Evolutionary conservation across 225 moss, liverwort and hornwort genomes (phyloP), one percentile per base, ranked within the genome.

Genomic region (Marchantia paleacea): DNA sequence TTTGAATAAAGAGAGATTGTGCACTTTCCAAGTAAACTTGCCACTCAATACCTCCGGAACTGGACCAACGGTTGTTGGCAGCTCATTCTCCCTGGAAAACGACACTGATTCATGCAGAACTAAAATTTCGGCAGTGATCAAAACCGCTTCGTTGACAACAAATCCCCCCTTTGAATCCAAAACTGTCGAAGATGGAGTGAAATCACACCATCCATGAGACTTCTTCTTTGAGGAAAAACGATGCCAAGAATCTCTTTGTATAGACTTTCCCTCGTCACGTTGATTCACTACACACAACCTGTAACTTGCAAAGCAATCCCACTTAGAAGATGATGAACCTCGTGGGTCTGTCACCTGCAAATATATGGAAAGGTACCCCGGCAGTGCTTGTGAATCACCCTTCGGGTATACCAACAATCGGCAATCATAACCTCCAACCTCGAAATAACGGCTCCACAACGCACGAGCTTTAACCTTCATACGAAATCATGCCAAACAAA

Each of bases 11-110:
- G 99, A 99, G 72, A 99, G 90, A 85, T 99, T 99, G 79, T 95
- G 94, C 81, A 99, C 99, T 89, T 99, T 99, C 99, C 99, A 95
- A 52, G 99, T 99, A 88, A 99, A 99, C 90, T 99, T 99, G 72
- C 99, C 99, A 82, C 99, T 99, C 55, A 99, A 89, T 58, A 99
- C 99, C 87, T 99, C 99, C 14, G 95, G 99, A 51, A 94, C 91
- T 15, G 95, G 95, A 53, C 93, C 97, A 10, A 89, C 93, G 11
- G 89, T 88, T 24, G 89, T 88, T 70, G 94, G 99, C 60, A 99
- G 85, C 87, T 99, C 99, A 83, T 99, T 99, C 79, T 99, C 99
- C 89, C 95, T 82, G 24, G 99, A 99, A 81, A 99, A 99, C 58
- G 95, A 92, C 51, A 99, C 99, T 55, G 95, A 99, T 69, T 95